phyloP scores from a whole-genome alignment of 225 moss, liverwort and hornwort species.

The Lunularia cruciata region DNA sequence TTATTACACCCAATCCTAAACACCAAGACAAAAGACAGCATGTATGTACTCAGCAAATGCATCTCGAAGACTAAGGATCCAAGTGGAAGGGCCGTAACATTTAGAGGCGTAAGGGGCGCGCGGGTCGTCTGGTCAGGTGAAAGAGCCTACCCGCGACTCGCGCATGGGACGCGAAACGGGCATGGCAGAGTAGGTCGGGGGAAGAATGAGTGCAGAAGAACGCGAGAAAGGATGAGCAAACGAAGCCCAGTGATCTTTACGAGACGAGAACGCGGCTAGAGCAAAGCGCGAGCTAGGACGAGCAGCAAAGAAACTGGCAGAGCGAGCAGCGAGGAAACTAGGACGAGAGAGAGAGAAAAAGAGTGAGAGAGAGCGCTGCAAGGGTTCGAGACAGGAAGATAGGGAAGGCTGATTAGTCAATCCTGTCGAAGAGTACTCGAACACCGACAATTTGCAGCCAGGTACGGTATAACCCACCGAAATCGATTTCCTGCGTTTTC shows the following conservation, averaged over 20 bases:
- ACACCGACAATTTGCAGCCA: background rate
- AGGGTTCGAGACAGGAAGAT: background rate
- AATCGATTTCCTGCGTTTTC: background rate
- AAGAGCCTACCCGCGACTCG: too few relatives aligned
- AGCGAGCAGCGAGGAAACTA: background rate
- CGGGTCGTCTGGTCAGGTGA: too few relatives aligned
- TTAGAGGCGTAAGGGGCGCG: too few relatives aligned
- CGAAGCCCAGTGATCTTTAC: background rate
- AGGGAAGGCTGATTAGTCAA: background rate
- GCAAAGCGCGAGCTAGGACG: background rate
- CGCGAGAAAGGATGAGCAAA: conserved; percentile 9
- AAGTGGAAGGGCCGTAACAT: too few relatives aligned
- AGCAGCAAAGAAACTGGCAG: too few relatives aligned
- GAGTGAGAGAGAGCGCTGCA: background rate
- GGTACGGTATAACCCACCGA: background rate
- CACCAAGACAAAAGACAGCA: too few relatives aligned
- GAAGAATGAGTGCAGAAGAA: background rate
- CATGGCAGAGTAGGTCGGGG: conserved; percentile 4
- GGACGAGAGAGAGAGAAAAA: background rate
- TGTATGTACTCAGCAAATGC: too few relatives aligned
- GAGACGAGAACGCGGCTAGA: conserved; percentile 4
- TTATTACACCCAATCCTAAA: too few relatives aligned
- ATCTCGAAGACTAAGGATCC: too few relatives aligned
- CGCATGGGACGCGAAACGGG: too few relatives aligned
- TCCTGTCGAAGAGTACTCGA: background rate